These are phyloP conservation scores for Amanita muscaria DNA, from an alignment of 768 basidiomycete genomes.

Conservation along the genomic window DNA sequence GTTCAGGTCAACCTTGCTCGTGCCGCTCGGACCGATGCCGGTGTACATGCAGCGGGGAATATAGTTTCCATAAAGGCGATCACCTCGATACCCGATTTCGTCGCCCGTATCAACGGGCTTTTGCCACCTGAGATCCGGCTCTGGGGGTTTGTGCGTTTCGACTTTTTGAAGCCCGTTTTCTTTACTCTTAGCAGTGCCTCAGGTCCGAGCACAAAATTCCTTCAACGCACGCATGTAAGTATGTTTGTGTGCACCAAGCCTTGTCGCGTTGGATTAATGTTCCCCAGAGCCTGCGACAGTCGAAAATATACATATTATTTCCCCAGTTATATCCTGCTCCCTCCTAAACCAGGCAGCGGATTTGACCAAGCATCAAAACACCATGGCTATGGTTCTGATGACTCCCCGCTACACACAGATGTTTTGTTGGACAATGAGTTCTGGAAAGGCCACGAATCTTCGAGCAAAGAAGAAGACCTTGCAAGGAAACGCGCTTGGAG, in stretches of 20 bases:
- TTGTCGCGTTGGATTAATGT: constrained; percentile 11
- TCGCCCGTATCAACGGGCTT: constrained; percentile 69
- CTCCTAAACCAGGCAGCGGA: constrained; percentile 71
- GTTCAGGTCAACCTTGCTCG: constrained; percentile 74
- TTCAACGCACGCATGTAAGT: constrained; percentile 71
- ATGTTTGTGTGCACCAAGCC: neutral
- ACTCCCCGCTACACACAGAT: constrained; percentile 10
- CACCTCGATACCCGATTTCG: constrained; percentile 55
- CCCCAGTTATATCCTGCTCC: constrained; percentile 86
- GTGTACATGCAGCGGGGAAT: constrained; percentile 96
- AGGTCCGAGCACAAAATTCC: constrained; percentile 70
- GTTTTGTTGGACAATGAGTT: constrained; percentile 45
- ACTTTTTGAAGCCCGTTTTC: neutral
- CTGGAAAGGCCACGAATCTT: constrained; percentile 42
- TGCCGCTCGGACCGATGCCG: constrained; percentile 93
- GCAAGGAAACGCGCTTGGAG: constrained; percentile 68
- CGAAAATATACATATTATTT: constrained; percentile 97
- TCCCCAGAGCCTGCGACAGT: constrained; percentile 76
- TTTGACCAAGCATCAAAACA: constrained; percentile 39
- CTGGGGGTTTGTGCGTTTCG: constrained; percentile 75
- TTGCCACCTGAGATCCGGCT: constrained; percentile 88
- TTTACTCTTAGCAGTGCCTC: constrained; percentile 5
- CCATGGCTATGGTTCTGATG: constrained; percentile 20
- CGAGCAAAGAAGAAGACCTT: constrained; percentile 49
- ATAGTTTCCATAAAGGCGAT: constrained; percentile 90